Percentiles rank a stretch among this genome's conserved stretches.
Conservation (phyloP, 345 rosid species). For the Gossypium longicalyx region DNA sequence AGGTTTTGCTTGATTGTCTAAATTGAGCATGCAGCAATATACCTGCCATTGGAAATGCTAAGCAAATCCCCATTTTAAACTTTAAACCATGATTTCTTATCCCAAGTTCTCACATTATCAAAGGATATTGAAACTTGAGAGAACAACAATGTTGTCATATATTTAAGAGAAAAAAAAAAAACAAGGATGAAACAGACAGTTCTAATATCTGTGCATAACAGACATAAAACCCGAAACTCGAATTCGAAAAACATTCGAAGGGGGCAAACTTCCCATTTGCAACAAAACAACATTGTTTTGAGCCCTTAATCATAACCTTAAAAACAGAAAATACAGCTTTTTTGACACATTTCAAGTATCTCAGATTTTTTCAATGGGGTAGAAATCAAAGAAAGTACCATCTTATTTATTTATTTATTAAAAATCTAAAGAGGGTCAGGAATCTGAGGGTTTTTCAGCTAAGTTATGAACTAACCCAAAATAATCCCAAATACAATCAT, state of each 20-base stretch:
- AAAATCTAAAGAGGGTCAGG: constrained; percentile 1
- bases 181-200: neutral
- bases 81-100: neutral
- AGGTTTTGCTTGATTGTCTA: neutral
- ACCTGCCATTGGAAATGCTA: neutral
- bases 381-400: neutral
- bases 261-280: neutral
- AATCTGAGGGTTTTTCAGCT: neutral
- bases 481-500: neutral
- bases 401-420: neutral
- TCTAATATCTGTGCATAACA: neutral
- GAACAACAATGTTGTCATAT: neutral
- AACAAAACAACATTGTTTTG: neutral
- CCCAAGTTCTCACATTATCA: neutral
- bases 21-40: neutral
- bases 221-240: neutral
- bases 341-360: neutral
- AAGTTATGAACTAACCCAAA: constrained; percentile 2
- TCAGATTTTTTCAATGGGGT: neutral
- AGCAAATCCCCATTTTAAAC: neutral
- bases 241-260: neutral
- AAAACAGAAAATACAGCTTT: neutral
- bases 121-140: neutral
- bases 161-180: neutral
- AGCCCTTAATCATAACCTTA: neutral